These are phyloP conservation scores for Candida sojae DNA, from an alignment of 1,139 yeast species.

Conservation along the genomic window DNA sequence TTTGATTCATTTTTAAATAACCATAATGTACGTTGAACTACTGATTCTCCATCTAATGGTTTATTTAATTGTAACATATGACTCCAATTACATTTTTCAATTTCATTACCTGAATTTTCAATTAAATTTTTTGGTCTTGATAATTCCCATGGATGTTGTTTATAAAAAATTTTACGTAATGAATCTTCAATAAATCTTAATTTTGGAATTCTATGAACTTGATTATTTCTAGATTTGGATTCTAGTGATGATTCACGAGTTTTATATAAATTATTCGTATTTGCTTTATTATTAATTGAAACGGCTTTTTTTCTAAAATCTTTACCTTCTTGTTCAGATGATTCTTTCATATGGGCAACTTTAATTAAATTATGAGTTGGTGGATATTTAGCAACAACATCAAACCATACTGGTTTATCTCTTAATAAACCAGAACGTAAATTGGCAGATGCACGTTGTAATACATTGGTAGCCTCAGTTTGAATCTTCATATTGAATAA, in stretches of 20 bases:
- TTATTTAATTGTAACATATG: slow-evolving; percentile 69
- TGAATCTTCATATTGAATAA: slow-evolving; percentile 69
- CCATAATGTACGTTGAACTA: slow-evolving; percentile 87
- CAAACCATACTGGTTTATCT: slow-evolving; percentile 83
- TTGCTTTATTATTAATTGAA: background rate
- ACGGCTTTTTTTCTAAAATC: slow-evolving; percentile 20
- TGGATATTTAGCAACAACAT: slow-evolving; percentile 78
- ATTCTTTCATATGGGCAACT: slow-evolving; percentile 36
- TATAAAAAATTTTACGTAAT: slow-evolving; percentile 76
- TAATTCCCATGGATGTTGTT: slow-evolving; percentile 98
- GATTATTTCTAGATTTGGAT: slow-evolving; percentile 28
- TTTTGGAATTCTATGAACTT: slow-evolving; percentile 56
- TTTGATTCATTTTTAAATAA: slow-evolving; percentile 39
- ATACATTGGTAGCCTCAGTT: slow-evolving; percentile 65
- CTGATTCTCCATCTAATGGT: slow-evolving; percentile 88
- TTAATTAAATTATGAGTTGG: slow-evolving; percentile 67
- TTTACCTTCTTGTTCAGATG: slow-evolving; percentile 7
- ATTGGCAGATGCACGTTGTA: slow-evolving; percentile 75
- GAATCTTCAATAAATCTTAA: slow-evolving; percentile 79
- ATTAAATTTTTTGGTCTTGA: slow-evolving; percentile 87
- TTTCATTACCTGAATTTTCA: slow-evolving; percentile 68
- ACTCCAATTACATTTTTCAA: slow-evolving; percentile 69
- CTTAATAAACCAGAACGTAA: slow-evolving; percentile 64
- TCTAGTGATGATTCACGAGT: slow-evolving; percentile 47
- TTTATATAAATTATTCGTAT: slow-evolving; percentile 20